Evolutionary conservation across 2,329 filamentous ascomycete genomes (phyloP), one percentile per base, ranked within the genome.

Genomic region (Diplodia corticola): DNA sequence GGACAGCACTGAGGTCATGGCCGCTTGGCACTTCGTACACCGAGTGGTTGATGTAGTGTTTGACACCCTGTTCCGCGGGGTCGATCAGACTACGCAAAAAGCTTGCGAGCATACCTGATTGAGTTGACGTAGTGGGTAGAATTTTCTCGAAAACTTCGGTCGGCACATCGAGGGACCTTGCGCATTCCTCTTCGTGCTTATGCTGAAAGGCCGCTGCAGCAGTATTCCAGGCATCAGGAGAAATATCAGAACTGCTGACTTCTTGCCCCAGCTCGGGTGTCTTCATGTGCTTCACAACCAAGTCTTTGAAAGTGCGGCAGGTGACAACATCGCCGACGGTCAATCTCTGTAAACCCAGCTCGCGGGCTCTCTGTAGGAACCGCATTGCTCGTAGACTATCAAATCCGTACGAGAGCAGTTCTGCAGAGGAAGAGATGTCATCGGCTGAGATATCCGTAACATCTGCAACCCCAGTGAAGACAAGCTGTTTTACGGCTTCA

Each of bases 321-420:
- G 55, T 61, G 1, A 78, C 69, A 6, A 79, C 70, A 55, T 75
- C 74, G 5, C 71, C 68, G 17, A 75, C 72, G 15, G 71, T 69
- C 35, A 71, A 50, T 2, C 70, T 65, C 67, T 70, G 37, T 59
- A 77, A 57, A 5, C 67, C 64, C 15, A 53, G 26, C 2, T 33
- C 30, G 28, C 68, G 61, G 3, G 71, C 70, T 24, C 67, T 60
- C 1, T 67, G 48, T 2, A 68, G 54, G 5, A 73, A 67, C 15
- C 67, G 66, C 71, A 74, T 74, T 12, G 71, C 70, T 12, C 51
- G 53, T 20, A 74, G 68, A 17, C 68, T 70, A 55, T 74, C 71
- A 17, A 71, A 71, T n/a, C 72, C 72, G 6, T 63, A 61, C 4
- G 59, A 63, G 33, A 72, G 70, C 60, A 74, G 72, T 59, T 61